These are phyloP conservation scores for Stemphylium beticola DNA, from an alignment of 2,329 filamentous ascomycete species.

Conservation along the genomic window DNA sequence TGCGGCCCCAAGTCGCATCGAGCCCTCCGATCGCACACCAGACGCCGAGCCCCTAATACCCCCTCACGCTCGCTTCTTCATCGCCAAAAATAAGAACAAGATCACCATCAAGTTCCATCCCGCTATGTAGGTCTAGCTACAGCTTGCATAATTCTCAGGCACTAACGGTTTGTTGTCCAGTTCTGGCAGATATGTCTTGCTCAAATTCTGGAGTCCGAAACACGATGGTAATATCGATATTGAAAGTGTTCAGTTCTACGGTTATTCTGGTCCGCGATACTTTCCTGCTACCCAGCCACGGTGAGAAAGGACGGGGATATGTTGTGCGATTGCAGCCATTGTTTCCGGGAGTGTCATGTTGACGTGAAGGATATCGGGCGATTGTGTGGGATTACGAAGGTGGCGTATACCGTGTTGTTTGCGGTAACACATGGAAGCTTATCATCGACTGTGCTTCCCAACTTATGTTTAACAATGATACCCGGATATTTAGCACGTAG, in stretches of 20 bases:
- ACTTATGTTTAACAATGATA: slow-evolving; percentile 4
- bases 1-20: slow-evolving; percentile 44
- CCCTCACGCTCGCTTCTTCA: slow-evolving; percentile 82
- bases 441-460: not conserved
- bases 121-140: slow-evolving; percentile 61
- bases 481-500: not conserved
- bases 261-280: slow-evolving; percentile 84
- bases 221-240: slow-evolving; percentile 85
- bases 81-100: slow-evolving; percentile 80
- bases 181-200: slow-evolving; percentile 79
- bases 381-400: not conserved
- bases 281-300: slow-evolving; percentile 71
- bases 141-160: not conserved
- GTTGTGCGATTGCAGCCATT: not conserved
- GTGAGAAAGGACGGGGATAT: slow-evolving; percentile 6
- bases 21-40: slow-evolving; percentile 27
- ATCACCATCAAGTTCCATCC: slow-evolving; percentile 87
- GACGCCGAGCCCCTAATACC: slow-evolving; percentile 58
- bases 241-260: slow-evolving; percentile 81
- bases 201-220: slow-evolving; percentile 88
- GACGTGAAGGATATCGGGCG: not conserved
- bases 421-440: not conserved
- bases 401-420: not conserved
- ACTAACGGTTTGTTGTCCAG: slow-evolving; percentile 39
- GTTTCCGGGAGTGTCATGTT: not conserved